Evolutionary conservation across 1,139 yeast genomes (phyloP).

Genomic region (Blastobotrys niveus): DNA sequence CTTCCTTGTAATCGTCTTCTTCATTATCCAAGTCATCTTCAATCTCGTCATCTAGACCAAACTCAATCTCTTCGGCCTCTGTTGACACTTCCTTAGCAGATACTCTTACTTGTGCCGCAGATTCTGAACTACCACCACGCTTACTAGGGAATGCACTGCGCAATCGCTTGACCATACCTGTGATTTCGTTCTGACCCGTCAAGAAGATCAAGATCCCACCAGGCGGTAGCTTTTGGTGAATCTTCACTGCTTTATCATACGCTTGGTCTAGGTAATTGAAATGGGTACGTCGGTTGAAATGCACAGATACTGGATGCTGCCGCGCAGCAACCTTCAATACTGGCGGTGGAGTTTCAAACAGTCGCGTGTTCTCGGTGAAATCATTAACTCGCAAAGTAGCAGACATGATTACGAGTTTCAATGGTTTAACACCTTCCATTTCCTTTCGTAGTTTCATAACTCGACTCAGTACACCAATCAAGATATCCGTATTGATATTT

Average conservation of each 20-base stretch:
- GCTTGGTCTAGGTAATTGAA: constrained; percentile 83
- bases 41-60: constrained; percentile 48
- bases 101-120: constrained; percentile 46
- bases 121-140: constrained; percentile 21
- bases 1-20: constrained; percentile 44
- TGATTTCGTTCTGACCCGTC: constrained; percentile 93
- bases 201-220: constrained; percentile 90
- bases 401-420: constrained; percentile 68
- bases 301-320: constrained; percentile 90
- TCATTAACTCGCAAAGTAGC: constrained; percentile 94
- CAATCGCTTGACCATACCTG: constrained; percentile 63
- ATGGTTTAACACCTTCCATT: constrained; percentile 28
- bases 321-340: constrained; percentile 87
- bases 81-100: constrained; percentile 57
- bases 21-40: constrained; percentile 39
- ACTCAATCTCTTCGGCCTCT: constrained; percentile 87
- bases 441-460: constrained; percentile 68
- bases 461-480: constrained; percentile 90
- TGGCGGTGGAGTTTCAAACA: constrained; percentile 82
- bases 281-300: constrained; percentile 76
- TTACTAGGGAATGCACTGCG: constrained; percentile 57
- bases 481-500: constrained; percentile 88
- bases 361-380: constrained; percentile 69
- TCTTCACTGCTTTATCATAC: constrained; percentile 75
- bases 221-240: constrained; percentile 79